Conservation (phyloP, 1,139 yeast genomes). For the Candida neerlandica region DNA sequence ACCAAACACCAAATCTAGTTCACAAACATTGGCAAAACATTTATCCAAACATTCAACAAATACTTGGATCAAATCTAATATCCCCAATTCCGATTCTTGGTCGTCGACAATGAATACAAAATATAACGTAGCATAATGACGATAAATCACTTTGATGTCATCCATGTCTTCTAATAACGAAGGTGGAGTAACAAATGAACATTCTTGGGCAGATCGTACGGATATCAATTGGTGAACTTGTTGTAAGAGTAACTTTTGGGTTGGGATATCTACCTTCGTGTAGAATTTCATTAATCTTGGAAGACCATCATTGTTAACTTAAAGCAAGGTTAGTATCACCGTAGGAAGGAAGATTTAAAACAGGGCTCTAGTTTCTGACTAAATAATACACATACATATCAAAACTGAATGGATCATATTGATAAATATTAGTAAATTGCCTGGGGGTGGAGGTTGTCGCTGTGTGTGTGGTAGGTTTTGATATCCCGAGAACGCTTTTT, state of each 20-base stretch:
- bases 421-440: no score
- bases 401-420: slow-evolving; percentile 86
- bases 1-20: slow-evolving; percentile 91
- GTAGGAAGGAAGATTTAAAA: neutral
- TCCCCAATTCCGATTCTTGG: slow-evolving; percentile 93
- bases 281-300: slow-evolving; percentile 92
- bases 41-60: slow-evolving; percentile 93
- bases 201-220: slow-evolving; percentile 68
- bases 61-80: slow-evolving; percentile 90
- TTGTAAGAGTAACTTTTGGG: slow-evolving; percentile 70
- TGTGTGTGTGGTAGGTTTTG: no score
- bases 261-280: slow-evolving; percentile 80
- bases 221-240: slow-evolving; percentile 76
- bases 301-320: slow-evolving; percentile 88
- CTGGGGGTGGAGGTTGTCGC: no score
- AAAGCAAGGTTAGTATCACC: slow-evolving; percentile 20
- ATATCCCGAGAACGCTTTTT: no score
- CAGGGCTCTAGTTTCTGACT: neutral
- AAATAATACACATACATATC: slow-evolving; percentile 82
- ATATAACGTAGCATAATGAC: slow-evolving; percentile 92
- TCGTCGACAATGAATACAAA: slow-evolving; percentile 95
- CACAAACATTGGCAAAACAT: slow-evolving; percentile 94
- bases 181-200: slow-evolving; percentile 83
- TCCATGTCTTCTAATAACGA: slow-evolving; percentile 71
- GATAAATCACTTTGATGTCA: slow-evolving; percentile 85